Conservation (phyloP, 2,329 filamentous ascomycete genomes). For the Stemphylium lycopersici region DNA sequence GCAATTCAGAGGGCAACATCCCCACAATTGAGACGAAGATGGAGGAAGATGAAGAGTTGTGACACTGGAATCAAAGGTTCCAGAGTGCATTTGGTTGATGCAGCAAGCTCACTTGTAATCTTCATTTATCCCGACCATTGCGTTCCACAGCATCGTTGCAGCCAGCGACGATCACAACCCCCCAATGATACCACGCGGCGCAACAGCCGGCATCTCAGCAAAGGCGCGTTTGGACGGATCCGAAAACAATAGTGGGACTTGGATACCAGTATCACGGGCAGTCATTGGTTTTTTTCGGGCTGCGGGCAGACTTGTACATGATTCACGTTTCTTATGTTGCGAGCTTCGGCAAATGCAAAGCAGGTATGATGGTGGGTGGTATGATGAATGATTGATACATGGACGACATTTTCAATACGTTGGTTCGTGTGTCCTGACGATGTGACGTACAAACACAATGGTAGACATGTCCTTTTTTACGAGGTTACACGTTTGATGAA, state of each 20-base stretch:
- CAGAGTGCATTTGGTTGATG: conserved; percentile 32
- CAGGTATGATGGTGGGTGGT: neutral
- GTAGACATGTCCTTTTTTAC: no score
- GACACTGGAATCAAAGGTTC: conserved; percentile 36
- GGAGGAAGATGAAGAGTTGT: conserved; percentile 55
- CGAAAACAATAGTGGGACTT: neutral
- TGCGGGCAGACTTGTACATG: conserved; percentile 12
- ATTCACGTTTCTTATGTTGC: conserved; percentile 8
- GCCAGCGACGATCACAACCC: neutral
- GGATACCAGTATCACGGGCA: neutral
- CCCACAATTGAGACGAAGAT: conserved; percentile 42
- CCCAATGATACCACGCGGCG: conserved; percentile 18
- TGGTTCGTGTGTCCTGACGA: neutral
- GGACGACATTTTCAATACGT: neutral
- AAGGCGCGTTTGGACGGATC: conserved; percentile 15
- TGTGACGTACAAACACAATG: neutral
- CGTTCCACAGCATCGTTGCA: conserved; percentile 2
- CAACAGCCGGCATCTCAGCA: conserved; percentile 12
- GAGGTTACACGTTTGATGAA: no score
- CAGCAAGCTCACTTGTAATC: conserved; percentile 3
- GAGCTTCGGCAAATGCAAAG: neutral
- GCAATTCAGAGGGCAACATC: conserved; percentile 41
- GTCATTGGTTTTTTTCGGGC: conserved; percentile 2
- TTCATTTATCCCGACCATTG: conserved; percentile 7
- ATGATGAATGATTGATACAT: neutral